Evolutionary conservation across 2,329 filamentous ascomycete species (phyloP).

Genomic region (Fusarium heterosporum): DNA sequence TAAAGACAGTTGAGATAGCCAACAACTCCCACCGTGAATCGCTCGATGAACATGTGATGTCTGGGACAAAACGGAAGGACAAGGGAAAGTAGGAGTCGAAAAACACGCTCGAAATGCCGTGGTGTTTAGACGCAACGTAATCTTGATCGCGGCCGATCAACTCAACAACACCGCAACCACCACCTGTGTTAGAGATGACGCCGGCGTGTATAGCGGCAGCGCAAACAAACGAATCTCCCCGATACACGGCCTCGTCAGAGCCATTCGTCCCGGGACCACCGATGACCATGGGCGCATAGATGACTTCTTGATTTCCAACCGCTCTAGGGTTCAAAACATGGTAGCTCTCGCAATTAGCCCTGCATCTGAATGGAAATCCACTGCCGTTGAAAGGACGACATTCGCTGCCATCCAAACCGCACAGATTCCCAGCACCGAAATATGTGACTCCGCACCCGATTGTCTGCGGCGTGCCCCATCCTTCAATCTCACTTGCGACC

Average conservation of each 20-base stretch:
- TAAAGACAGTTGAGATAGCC: constrained; percentile 83
- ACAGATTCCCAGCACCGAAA: constrained; percentile 77
- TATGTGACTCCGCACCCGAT: constrained; percentile 77
- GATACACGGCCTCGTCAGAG: constrained; percentile 71
- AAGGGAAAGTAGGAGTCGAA: constrained; percentile 94
- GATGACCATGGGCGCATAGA: constrained; percentile 74
- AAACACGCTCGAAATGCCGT: constrained; percentile 79
- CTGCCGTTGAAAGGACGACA: constrained; percentile 80
- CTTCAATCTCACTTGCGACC: constrained; percentile 69
- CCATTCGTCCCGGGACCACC: constrained; percentile 68
- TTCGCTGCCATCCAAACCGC: constrained; percentile 78
- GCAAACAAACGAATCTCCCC: constrained; percentile 90
- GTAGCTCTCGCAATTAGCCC: constrained; percentile 75
- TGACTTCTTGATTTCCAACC: constrained; percentile 75
- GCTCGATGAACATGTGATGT: constrained; percentile 73
- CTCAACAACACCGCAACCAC: constrained; percentile 85
- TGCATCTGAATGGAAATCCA: constrained; percentile 79
- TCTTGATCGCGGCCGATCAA: constrained; percentile 75
- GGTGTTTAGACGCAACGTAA: constrained; percentile 72
- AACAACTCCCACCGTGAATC: constrained; percentile 89
- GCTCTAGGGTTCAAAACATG: constrained; percentile 78
- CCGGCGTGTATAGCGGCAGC: constrained; percentile 87
- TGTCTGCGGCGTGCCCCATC: constrained; percentile 73
- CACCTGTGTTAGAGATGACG: constrained; percentile 75
- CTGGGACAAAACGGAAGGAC: constrained; percentile 79